Evolutionary conservation across 192 early-diverging fungal species (phyloP), one percentile per base, ranked within the genome.

Genomic region (Coemansia sp.): DNA sequence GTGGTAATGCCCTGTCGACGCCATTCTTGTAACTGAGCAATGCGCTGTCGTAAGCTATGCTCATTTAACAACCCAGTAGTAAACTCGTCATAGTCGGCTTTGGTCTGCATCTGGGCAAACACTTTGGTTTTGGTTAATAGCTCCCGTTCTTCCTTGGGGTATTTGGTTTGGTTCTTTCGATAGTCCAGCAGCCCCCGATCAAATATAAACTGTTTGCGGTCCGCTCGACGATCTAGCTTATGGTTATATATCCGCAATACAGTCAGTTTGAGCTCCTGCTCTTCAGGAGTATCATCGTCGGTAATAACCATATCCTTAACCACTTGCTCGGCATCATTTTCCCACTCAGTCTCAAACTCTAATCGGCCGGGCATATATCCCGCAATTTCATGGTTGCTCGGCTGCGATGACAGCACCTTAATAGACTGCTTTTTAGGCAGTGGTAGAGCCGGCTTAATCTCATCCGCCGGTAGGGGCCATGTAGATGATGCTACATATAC

Each of bases 341-440:
- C 95, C 57, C 84, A 84, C 70, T 99, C 97, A n/a, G 82, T 83
- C 51, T 99, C 97, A 72, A 97, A 99, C 73, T 99, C 97, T 19
- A 84, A 66, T 16, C 97, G 90, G 12, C 88, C 88, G 14, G 97
- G 97, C 97, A 99, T 99, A 58, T 90, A 99, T 5, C 97, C 97
- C 28, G 85, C 81, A 60, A 99, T 93, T 70, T 99, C 97, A 54
- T 99, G 97, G 72, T 92, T 93, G 38, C 88, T 85, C 6, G 97
- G 95, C 20, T 85, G 82, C 78, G 87, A 90, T 13, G 88, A 84
- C 28, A 93, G 83, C 9, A 90, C 83, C 66, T 91, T 76, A 56
- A 30, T 10, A 28, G 10, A 38, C 42, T 55, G 59, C 55, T 42
- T 68, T 10, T 72, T 66, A 7, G 36, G 44, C 0, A 35, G 12